Evolutionary conservation across 2,329 filamentous ascomycete species (phyloP).

Genomic region (Byssothecium circinans): DNA sequence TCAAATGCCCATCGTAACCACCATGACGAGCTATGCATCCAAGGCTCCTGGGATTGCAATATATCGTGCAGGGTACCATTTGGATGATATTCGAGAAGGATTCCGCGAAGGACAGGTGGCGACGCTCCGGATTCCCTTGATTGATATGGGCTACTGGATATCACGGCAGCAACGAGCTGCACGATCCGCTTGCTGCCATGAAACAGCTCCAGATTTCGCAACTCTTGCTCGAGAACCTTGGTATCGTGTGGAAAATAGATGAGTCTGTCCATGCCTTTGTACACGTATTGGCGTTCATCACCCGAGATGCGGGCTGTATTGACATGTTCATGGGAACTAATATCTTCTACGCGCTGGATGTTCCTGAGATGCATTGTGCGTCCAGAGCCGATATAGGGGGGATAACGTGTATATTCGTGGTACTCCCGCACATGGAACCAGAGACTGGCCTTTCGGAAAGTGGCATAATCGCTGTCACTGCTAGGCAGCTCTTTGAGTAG

Average conservation of each 20-base stretch:
- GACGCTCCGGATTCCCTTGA: neutral
- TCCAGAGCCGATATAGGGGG: neutral
- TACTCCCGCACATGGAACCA: neutral
- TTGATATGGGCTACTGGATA: constrained; percentile 4
- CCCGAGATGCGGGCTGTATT: neutral
- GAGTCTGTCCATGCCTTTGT: constrained; percentile 1
- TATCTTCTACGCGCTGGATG: neutral
- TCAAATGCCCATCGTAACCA: constrained; percentile 1
- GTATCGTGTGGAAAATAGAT: constrained; percentile 1
- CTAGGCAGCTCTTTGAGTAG: neutral
- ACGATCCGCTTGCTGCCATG: neutral
- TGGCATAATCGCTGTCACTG: neutral
- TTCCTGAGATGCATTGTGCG: neutral
- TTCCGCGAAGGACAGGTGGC: neutral
- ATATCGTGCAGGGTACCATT: neutral
- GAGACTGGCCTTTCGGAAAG: neutral
- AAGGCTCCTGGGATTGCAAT: too few relatives aligned
- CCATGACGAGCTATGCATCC: too few relatives aligned
- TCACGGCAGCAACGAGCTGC: constrained; percentile 1
- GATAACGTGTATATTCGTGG: neutral
- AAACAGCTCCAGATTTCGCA: constrained; percentile 1
- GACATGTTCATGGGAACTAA: too few relatives aligned
- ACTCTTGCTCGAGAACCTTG: constrained; percentile 1
- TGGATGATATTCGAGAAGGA: constrained; percentile 6
- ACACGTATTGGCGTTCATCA: constrained; percentile 1